Evolutionary conservation across 257 asterid species (phyloP).

Genomic region (Orobanche coerulescens): DNA sequence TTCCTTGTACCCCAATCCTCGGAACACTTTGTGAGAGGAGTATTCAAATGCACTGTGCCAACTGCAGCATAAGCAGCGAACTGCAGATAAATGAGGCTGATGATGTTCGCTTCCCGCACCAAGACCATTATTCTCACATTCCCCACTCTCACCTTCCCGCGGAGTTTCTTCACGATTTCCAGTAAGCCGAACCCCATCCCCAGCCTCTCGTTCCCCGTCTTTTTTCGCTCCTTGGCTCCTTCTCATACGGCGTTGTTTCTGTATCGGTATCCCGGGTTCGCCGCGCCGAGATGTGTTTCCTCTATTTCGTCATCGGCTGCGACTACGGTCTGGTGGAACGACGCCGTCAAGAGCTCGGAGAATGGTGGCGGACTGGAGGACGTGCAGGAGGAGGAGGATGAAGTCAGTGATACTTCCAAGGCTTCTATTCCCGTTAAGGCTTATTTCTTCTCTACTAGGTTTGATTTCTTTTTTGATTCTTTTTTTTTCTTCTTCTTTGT

Average conservation of each 20-base stretch:
- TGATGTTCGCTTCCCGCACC: neutral
- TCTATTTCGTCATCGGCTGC: slow-evolving; percentile 43
- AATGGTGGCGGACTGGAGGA: slow-evolving; percentile 25
- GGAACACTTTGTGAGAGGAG: too few species aligned
- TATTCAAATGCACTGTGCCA: neutral
- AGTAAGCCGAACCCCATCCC: neutral
- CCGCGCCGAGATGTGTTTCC: slow-evolving; percentile 39
- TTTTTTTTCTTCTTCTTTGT: neutral
- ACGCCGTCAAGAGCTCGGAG: slow-evolving; percentile 30
- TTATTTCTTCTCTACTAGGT: slow-evolving; percentile 91
- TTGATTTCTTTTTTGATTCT: slow-evolving; percentile 18
- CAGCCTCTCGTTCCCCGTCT: neutral
- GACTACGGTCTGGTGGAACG: slow-evolving; percentile 40
- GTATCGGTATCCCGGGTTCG: slow-evolving; percentile 24
- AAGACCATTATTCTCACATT: neutral
- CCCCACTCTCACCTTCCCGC: neutral
- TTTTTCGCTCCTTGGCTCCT: neutral
- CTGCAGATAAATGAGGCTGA: neutral
- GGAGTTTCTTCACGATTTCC: neutral
- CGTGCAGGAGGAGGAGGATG: slow-evolving; percentile 37
- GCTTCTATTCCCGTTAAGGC: slow-evolving; percentile 77
- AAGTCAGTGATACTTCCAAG: slow-evolving; percentile 24
- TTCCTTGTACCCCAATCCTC: neutral
- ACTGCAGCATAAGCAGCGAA: neutral
- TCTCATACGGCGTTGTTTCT: slow-evolving; percentile 20